Base-by-base conservation (phyloP, 23 red algal species). In the Gracilaria caudata region DNA sequence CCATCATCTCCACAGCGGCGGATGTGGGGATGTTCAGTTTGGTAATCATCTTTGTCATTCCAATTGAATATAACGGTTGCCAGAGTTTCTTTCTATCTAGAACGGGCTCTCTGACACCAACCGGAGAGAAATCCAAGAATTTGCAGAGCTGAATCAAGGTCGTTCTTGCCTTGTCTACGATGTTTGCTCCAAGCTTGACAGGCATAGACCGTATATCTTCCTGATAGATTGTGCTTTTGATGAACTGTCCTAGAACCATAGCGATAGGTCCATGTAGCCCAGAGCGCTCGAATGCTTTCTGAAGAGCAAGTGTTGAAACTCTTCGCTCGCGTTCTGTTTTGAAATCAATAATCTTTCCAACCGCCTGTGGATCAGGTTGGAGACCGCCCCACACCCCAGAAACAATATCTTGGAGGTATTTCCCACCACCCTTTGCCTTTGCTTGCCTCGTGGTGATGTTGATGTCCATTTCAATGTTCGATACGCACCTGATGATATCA, bases 401-500 rank as follows among this genome's bases (percentile, higher is more conserved):
- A 30, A 81, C 76, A 14, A 51, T 45, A 28, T 68, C 65, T 17
- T 41, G 73, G 26, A 90, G 57, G 41, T 43, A 64, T 29, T 51
- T 39, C 3, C 86, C 86, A 13, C 86, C 86, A 41, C 74, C 86
- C 43, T 90, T 73, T 20, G 74, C 73, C 30, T 54, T 36, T 19
- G 76, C 63, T 73, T 90, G 86, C 54, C 54, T 64, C 37, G 73
- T 56, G n/a, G 86, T 80, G 34, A 79, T 33, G 37, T 70, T 90
- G 40, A 56, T 57, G 20, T 79, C 57, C 26, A 68, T 73, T 73
- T 79, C 86, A 49, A 90, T 72, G 33, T 72, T 75, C 24, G 86
- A 73, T 19, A 81, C 73, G 28, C 76, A 79, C 47, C 54, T 81
- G 37, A 90, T 80, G 71, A 90, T 79, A 80, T 90, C 76, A 80